These are phyloP conservation scores for Ceratocystiopsis brevicomis DNA, from an alignment of 2,329 filamentous ascomycete species.

Conservation along the genomic window DNA sequence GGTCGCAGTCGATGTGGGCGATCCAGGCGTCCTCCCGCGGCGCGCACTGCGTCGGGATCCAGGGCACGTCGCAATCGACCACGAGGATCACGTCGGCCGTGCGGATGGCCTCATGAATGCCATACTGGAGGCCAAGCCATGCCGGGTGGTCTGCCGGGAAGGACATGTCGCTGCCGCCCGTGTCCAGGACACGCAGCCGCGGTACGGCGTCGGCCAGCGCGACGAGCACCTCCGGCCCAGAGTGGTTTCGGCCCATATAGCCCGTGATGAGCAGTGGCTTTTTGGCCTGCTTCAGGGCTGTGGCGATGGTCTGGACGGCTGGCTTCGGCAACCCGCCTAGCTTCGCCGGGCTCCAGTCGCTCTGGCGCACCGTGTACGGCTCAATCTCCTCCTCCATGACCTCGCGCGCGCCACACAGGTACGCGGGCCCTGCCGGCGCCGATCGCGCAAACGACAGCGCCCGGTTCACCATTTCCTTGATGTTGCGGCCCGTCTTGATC, in stretches of 20 bases:
- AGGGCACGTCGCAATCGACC: conserved; percentile 78
- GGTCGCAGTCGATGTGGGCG: conserved; percentile 47
- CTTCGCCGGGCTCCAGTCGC: conserved; percentile 51
- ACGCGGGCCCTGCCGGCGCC: conserved; percentile 62
- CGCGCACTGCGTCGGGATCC: conserved; percentile 62
- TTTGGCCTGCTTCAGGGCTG: conserved; percentile 42
- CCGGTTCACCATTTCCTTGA: conserved; percentile 78
- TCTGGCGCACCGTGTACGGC: conserved; percentile 49
- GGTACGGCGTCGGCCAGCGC: conserved; percentile 48
- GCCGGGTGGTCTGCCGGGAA: conserved; percentile 53
- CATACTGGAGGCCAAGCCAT: conserved; percentile 54
- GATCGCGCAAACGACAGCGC: conserved; percentile 66
- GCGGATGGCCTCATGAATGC: conserved; percentile 51
- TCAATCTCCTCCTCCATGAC: conserved; percentile 72
- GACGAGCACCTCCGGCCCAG: conserved; percentile 40
- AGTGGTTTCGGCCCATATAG: conserved; percentile 51
- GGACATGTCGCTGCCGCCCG: conserved; percentile 63
- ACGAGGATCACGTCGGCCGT: conserved; percentile 72
- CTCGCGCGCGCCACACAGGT: conserved; percentile 59
- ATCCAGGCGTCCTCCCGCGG: conserved; percentile 33
- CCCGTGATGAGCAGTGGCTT: conserved; percentile 53
- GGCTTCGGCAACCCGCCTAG: conserved; percentile 37
- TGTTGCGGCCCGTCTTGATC: conserved; percentile 66
- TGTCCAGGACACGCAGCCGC: conserved; percentile 53
- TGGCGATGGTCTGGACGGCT: conserved; percentile 40